These are phyloP conservation scores for Neopestalotiopsis sp. DNA, from an alignment of 2,329 filamentous ascomycete species.

Conservation along the genomic window DNA sequence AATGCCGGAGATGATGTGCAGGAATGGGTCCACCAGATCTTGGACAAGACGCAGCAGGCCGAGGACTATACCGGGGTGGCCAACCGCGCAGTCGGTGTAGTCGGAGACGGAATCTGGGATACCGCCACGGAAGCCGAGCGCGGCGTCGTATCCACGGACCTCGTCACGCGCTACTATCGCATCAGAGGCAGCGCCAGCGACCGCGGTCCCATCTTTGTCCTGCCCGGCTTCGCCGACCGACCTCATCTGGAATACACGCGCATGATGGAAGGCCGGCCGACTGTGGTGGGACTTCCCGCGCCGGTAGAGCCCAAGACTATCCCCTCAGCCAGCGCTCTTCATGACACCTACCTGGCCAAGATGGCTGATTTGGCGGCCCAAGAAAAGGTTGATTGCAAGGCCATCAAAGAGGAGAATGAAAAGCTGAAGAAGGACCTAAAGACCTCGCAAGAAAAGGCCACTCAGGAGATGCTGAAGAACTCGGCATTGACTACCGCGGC, in stretches of 20 bases:
- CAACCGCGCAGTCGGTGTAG: conserved; percentile 44
- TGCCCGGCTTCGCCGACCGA: conserved; percentile 55
- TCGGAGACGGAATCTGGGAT: conserved; percentile 44
- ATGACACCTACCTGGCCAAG: conserved; percentile 19
- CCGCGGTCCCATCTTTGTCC: conserved; percentile 55
- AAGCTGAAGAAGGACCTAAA: conserved; percentile 21
- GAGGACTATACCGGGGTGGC: conserved; percentile 40
- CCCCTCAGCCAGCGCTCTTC: neutral
- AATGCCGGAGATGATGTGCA: conserved; percentile 61
- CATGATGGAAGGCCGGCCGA: conserved; percentile 52
- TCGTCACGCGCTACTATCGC: conserved; percentile 59
- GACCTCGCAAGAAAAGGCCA: conserved; percentile 13
- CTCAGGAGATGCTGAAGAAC: conserved; percentile 11
- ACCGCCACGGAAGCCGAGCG: conserved; percentile 38
- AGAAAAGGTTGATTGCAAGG: conserved; percentile 20
- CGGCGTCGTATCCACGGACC: conserved; percentile 55
- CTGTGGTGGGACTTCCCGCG: conserved; percentile 35
- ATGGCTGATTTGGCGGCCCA: conserved; percentile 31
- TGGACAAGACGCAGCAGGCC: conserved; percentile 53
- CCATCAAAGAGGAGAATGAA: conserved; percentile 18
- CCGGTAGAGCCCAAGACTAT: conserved; percentile 19
- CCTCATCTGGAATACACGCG: conserved; percentile 50
- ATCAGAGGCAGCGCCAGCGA: conserved; percentile 50
- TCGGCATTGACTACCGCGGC: neutral
- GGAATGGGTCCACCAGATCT: conserved; percentile 48